Evolutionary conservation across 441 rosid genomes (phyloP).

Genomic region (Populus hybrid): DNA sequence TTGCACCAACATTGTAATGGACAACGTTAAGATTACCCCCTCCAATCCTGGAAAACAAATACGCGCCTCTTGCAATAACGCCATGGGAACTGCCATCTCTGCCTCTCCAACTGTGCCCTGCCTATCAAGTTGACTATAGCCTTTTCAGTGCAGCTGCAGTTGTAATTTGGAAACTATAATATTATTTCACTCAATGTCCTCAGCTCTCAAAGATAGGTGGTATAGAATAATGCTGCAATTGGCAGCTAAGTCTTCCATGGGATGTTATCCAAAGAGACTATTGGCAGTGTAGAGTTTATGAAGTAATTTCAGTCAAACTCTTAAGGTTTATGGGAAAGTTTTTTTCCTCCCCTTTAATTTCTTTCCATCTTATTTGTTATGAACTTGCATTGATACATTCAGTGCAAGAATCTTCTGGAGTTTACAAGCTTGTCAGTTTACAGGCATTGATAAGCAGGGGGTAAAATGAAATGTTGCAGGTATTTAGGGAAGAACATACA

Average conservation of each 20-base stretch:
- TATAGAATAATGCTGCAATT: neutral
- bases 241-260: neutral
- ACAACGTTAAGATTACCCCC: neutral
- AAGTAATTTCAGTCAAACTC: neutral
- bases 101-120: constrained; percentile 11
- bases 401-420: neutral
- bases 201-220: neutral
- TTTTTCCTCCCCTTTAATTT: too few species aligned
- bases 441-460: neutral
- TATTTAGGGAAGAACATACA: neutral
- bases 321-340: too few species aligned
- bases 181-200: neutral
- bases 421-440: neutral
- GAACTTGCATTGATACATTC: too few species aligned
- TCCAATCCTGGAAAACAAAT: neutral
- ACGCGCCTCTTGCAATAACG: constrained; percentile 8
- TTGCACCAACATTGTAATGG: constrained; percentile 14
- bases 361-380: neutral
- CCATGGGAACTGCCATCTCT: neutral
- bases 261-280: neutral
- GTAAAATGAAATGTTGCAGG: neutral
- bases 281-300: neutral
- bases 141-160: neutral
- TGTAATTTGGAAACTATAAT: neutral
- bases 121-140: neutral